Evolutionary conservation across 2,329 filamentous ascomycete species (phyloP), one percentile per base, ranked within the genome.

Genomic region (Sclerotinia trifoliorum): DNA sequence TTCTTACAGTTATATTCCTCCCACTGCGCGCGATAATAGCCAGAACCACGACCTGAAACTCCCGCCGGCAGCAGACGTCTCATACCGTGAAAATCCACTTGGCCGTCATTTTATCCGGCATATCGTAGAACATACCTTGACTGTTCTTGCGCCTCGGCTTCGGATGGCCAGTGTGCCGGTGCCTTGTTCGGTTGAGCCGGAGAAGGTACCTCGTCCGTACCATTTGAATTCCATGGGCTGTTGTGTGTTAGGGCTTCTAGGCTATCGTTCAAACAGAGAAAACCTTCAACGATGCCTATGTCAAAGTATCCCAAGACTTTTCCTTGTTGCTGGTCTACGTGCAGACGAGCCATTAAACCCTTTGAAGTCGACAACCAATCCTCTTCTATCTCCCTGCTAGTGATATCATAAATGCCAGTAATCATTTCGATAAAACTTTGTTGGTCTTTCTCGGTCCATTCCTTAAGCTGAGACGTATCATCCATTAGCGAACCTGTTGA

Each of bases 41-140:
- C 60, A 0, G 21, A 8, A 39, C 60, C 60, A 7, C 60, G 60
- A 26, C 60, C 60, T 15, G 60, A 62, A 26, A 62, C 32, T 1
- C 60, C 60, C 21, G 11, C 10, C 2, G 60, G 60, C 6, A 62
- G 21, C 17, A 62, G 11, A 3, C 60, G 48, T 35, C 46, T 62
- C 15, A 46, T 51, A 19, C 60, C 60, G 19, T n/a, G 46, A 3
- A 62, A 62, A 39, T 62, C 60, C 6, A 62, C 39, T 6, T 62
- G 46, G 1, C 60, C 60, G 26, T 62, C 60, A 26, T 62, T 62
- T 62, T 62, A 39, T 62, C 60, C 24, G 60, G 60, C 60, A 62
- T 62, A 19, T n/a, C 60, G 39, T 15, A 19, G 19, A 62, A 62
- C 0, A 51, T 4, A 2, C 60, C 60, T 26, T 62, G 11, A 62